A percentile compares a stretch with the other conserved stretches of the same genome.
phyloP scores from a whole-genome alignment of 805 yeast species.

The Saccharomycopsis olivae region DNA sequence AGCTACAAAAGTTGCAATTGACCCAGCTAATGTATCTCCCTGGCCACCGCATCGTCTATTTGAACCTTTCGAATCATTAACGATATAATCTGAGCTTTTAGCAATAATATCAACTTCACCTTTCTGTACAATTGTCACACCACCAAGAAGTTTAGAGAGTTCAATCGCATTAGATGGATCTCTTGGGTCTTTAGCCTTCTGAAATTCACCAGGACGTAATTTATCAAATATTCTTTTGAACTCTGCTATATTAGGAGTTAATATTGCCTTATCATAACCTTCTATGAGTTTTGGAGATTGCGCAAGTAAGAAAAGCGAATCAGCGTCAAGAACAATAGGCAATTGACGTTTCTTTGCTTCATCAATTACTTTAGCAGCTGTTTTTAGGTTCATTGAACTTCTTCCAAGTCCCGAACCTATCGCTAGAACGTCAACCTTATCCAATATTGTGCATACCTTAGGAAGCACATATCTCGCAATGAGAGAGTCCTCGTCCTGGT shows the following conservation, averaged over 20 bases:
- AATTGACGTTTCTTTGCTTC: conserved; percentile 44
- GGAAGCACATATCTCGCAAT: conserved; percentile 40
- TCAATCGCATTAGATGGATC: conserved; percentile 22
- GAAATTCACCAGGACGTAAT: conserved; percentile 18
- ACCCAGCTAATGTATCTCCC: conserved; percentile 87
- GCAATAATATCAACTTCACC: conserved; percentile 61
- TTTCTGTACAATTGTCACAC: conserved; percentile 60
- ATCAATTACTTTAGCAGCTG: conserved; percentile 46
- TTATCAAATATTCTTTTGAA: conserved; percentile 47
- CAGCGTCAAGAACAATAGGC: conserved; percentile 86
- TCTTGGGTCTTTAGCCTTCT: conserved; percentile 4
- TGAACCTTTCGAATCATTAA: conserved; percentile 49
- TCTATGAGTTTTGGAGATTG: conserved; percentile 42
- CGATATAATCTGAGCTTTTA: conserved; percentile 32
- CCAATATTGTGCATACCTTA: conserved; percentile 43
- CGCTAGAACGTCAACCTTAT: conserved; percentile 69
- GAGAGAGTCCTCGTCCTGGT: conserved; percentile 22
- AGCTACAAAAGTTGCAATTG: conserved; percentile 69
- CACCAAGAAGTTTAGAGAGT: conserved; percentile 42
- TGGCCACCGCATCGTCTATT: conserved; percentile 88
- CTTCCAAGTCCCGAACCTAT: conserved; percentile 95
- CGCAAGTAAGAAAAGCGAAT: conserved; percentile 63
- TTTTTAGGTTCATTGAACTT: conserved; percentile 53
- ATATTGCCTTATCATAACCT: conserved; percentile 48
- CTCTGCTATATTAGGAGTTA: conserved; percentile 89